phyloP scores from a whole-genome alignment of 2,329 filamentous ascomycete genomes.

The Chalaropsis thielavioides region DNA sequence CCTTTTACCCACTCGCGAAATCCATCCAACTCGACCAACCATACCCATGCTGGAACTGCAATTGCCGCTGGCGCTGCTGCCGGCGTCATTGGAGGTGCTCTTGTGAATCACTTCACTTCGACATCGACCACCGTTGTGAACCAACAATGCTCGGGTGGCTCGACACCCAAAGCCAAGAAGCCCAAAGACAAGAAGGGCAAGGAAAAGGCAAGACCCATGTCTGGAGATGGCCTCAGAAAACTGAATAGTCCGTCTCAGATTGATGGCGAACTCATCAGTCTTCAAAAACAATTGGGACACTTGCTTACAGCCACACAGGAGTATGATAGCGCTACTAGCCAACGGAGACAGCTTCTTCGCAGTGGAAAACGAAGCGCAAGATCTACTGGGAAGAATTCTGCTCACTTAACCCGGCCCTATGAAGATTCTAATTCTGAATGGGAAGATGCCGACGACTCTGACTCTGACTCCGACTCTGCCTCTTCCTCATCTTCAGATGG shows the following conservation, averaged over 20 bases:
- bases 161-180: slow-evolving; percentile 9
- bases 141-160: slow-evolving; percentile 11
- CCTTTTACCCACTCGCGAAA: neutral
- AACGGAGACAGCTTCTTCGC: neutral
- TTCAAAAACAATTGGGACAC: slow-evolving; percentile 2
- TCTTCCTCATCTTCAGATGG: slow-evolving; percentile 14
- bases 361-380: neutral
- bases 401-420: slow-evolving; percentile 3
- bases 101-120: neutral
- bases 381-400: neutral
- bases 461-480: neutral
- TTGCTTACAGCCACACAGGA: slow-evolving; percentile 14
- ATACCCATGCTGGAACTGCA: slow-evolving; percentile 9
- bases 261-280: slow-evolving; percentile 1
- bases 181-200: slow-evolving; percentile 8
- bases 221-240: neutral
- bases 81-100: neutral
- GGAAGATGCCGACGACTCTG: slow-evolving; percentile 13
- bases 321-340: slow-evolving; percentile 6
- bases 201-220: slow-evolving; percentile 6
- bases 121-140: neutral
- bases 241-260: neutral
- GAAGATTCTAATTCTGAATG: slow-evolving; percentile 13
- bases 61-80: slow-evolving; percentile 13
- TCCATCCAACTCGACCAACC: slow-evolving; percentile 1